Conservation (phyloP, 2,329 filamentous ascomycete species). For the Pyrenophora seminiperda region DNA sequence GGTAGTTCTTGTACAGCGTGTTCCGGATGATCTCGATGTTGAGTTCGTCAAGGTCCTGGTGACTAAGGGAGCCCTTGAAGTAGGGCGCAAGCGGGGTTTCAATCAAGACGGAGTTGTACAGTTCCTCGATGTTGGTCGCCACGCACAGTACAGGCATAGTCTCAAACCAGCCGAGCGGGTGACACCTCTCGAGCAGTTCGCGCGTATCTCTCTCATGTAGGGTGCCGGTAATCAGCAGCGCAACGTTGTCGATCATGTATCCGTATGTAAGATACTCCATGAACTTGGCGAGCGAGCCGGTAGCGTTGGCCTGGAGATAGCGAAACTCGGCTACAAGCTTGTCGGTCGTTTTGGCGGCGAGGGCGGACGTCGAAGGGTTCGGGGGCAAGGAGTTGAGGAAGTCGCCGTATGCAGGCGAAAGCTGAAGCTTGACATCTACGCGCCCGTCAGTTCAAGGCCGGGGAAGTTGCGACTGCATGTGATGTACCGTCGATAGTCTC, state of each 20-base stretch:
- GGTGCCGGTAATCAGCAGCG: slow-evolving; percentile 95
- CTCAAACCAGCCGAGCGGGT: slow-evolving; percentile 98
- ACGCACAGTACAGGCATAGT: slow-evolving; percentile 98
- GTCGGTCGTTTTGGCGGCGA: slow-evolving; percentile 94
- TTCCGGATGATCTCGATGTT: slow-evolving; percentile 99
- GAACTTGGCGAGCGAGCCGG: slow-evolving; percentile 88
- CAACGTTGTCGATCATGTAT: slow-evolving; percentile 99
- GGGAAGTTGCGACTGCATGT: neutral
- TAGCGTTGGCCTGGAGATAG: slow-evolving; percentile 92
- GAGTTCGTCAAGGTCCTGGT: slow-evolving; percentile 95
- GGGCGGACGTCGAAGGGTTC: slow-evolving; percentile 93
- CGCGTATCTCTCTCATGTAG: slow-evolving; percentile 96
- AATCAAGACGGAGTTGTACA: slow-evolving; percentile 97
- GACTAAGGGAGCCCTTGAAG: slow-evolving; percentile 95
- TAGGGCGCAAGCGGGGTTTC: slow-evolving; percentile 95
- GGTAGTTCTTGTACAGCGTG: slow-evolving; percentile 98
- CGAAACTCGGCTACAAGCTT: slow-evolving; percentile 98
- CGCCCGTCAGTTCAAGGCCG: slow-evolving; percentile 53
- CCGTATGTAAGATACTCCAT: slow-evolving; percentile 98
- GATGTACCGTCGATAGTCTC: slow-evolving; percentile 89
- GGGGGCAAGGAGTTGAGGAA: slow-evolving; percentile 92
- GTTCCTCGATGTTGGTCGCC: slow-evolving; percentile 96
- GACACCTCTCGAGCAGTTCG: slow-evolving; percentile 92
- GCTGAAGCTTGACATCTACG: slow-evolving; percentile 94
- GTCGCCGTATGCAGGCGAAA: slow-evolving; percentile 95